Evolutionary conservation across 805 yeast species (phyloP).

Genomic region (Yamadazyma sp.): DNA sequence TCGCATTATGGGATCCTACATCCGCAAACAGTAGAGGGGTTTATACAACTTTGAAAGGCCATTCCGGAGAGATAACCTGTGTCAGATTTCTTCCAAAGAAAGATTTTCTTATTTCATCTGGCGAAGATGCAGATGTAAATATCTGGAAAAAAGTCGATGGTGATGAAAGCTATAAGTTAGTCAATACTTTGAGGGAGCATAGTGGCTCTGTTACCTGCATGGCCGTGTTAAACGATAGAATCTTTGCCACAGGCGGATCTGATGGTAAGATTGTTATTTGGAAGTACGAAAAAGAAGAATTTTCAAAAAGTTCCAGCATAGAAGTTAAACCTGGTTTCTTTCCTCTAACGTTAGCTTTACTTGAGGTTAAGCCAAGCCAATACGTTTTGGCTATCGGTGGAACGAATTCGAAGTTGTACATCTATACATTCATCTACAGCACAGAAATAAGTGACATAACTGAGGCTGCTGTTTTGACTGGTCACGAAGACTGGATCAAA

Average conservation of each 20-base stretch:
- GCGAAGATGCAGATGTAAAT: constrained; percentile 63
- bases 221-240: constrained; percentile 35
- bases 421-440: constrained; percentile 45
- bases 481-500: constrained; percentile 97
- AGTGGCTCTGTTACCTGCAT: constrained; percentile 55
- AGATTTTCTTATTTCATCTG: constrained; percentile 53
- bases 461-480: constrained; percentile 69
- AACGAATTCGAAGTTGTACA: constrained; percentile 53
- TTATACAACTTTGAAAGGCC: constrained; percentile 56
- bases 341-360: constrained; percentile 33
- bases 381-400: constrained; percentile 72
- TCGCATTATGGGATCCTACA: constrained; percentile 71
- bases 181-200: constrained; percentile 41
- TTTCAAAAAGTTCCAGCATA: constrained; percentile 29
- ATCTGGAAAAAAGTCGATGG: constrained; percentile 50
- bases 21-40: constrained; percentile 46
- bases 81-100: constrained; percentile 53
- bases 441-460: constrained; percentile 23
- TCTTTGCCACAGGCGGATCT: constrained; percentile 63
- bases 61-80: constrained; percentile 61
- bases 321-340: constrained; percentile 47
- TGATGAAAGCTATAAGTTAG: constrained; percentile 28
- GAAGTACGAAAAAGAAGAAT: constrained; percentile 26
- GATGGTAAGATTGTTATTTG: constrained; percentile 59
- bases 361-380: constrained; percentile 29